Conservation (phyloP, 495 filamentous ascomycete species). For the Aspergillus indologenus region DNA sequence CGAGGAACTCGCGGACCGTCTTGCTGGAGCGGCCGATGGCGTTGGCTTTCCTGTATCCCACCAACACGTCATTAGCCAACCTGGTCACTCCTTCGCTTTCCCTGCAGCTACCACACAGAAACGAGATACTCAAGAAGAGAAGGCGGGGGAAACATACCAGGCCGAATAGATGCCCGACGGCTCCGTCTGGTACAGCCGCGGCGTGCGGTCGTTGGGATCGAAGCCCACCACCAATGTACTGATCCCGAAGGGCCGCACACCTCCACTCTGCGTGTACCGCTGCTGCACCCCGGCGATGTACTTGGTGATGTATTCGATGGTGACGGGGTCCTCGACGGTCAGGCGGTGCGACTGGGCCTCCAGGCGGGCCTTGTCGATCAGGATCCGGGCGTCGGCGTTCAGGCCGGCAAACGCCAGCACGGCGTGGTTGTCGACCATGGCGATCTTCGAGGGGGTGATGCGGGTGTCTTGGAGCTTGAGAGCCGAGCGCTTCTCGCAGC, state of each 20-base stretch:
- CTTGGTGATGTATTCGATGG: conserved; percentile 99
- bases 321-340: conserved; percentile 96
- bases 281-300: conserved; percentile 97
- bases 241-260: conserved; percentile 95
- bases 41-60: conserved; percentile 88
- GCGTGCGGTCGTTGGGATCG: conserved; percentile 81
- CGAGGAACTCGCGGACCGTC: conserved; percentile 96
- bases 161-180: conserved; percentile 97
- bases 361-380: conserved; percentile 94
- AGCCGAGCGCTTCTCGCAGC: conserved; percentile 96
- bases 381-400: conserved; percentile 94
- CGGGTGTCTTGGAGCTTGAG: conserved; percentile 99
- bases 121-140: neutral
- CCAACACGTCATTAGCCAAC: neutral
- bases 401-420: conserved; percentile 95
- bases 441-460: conserved; percentile 98
- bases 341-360: conserved; percentile 96
- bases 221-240: conserved; percentile 97
- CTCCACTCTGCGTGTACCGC: conserved; percentile 96
- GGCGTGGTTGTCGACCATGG: conserved; percentile 88
- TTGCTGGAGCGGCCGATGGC: conserved; percentile 97
- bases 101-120: no score
- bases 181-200: conserved; percentile 94
- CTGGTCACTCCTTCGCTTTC: no score
- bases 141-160: conserved; percentile 60